Percentiles rank a stretch among this genome's conserved stretches.
These are phyloP conservation scores for Cetradonia linearis DNA, from an alignment of 495 filamentous ascomycete species.

Conservation along the genomic window DNA sequence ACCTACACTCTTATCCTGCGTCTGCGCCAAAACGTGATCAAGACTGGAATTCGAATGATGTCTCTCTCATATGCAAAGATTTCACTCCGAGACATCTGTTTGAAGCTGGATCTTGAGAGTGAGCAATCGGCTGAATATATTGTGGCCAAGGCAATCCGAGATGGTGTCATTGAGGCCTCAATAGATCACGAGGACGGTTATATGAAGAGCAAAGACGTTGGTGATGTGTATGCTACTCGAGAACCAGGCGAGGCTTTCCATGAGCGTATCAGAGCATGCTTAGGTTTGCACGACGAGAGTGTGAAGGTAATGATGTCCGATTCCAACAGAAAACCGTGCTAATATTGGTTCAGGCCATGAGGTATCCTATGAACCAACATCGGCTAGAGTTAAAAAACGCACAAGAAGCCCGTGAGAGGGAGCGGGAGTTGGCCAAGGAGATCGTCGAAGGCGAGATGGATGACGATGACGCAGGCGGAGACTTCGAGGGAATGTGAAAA, in stretches of 20 bases:
- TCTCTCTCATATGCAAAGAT: constrained; percentile 95
- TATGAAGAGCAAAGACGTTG: constrained; percentile 96
- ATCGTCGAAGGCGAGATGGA: constrained; percentile 97
- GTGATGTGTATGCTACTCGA: constrained; percentile 89
- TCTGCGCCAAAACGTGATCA: constrained; percentile 96
- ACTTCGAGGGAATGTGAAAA: constrained; percentile 95
- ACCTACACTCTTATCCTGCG: constrained; percentile 93
- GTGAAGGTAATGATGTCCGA: constrained; percentile 59
- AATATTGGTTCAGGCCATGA: constrained; percentile 63
- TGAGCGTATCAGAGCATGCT: constrained; percentile 82
- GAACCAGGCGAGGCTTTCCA: constrained; percentile 97
- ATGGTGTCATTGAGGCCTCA: constrained; percentile 94
- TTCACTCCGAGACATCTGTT: constrained; percentile 94
- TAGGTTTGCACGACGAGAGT: constrained; percentile 90
- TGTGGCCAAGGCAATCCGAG: constrained; percentile 94
- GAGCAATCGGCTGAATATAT: constrained; percentile 98
- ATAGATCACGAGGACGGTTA: constrained; percentile 89
- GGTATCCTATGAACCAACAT: constrained; percentile 99
- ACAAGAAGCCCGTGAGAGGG: constrained; percentile 89
- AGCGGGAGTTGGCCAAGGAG: constrained; percentile 95
- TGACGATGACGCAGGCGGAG: constrained; percentile 91
- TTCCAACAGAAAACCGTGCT: constrained; percentile 11
- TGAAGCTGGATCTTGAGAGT: constrained; percentile 79
- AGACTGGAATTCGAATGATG: constrained; percentile 98
- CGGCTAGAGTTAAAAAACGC: constrained; percentile 95